These are phyloP conservation scores for Knufia petricola DNA, from an alignment of 2,329 filamentous ascomycete genomes.

Conservation along the genomic window DNA sequence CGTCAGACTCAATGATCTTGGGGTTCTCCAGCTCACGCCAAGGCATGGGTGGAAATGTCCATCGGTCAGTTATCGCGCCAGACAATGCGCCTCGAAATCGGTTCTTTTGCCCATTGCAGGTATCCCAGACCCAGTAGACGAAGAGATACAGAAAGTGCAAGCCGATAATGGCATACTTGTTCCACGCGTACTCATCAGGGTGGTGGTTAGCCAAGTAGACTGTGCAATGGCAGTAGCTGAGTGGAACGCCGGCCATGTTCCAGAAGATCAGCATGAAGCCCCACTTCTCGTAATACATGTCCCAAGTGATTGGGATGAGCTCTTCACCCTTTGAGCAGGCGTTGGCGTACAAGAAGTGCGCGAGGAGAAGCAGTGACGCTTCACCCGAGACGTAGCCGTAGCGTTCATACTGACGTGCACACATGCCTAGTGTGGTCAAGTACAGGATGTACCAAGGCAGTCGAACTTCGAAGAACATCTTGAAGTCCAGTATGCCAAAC, in stretches of 20 bases:
- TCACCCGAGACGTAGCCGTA: constrained; percentile 84
- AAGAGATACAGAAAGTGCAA: constrained; percentile 67
- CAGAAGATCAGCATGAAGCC: constrained; percentile 98
- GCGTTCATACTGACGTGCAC: constrained; percentile 70
- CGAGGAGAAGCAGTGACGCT: constrained; percentile 73
- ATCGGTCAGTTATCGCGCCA: constrained; percentile 47
- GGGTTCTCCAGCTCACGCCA: constrained; percentile 79
- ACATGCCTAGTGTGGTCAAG: constrained; percentile 64
- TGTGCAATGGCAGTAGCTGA: constrained; percentile 89
- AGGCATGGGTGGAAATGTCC: constrained; percentile 81
- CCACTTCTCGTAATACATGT: constrained; percentile 96
- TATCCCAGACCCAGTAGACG: constrained; percentile 88
- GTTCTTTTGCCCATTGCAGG: constrained; percentile 88
- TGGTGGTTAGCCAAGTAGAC: constrained; percentile 79
- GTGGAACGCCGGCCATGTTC: constrained; percentile 84
- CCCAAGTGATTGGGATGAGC: constrained; percentile 81
- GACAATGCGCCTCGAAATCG: constrained; percentile 64
- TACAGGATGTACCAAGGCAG: constrained; percentile 88
- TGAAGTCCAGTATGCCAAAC: constrained; percentile 77
- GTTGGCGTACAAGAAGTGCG: constrained; percentile 85
- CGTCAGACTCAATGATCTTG: constrained; percentile 62
- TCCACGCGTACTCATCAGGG: constrained; percentile 68
- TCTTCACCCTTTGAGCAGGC: constrained; percentile 89
- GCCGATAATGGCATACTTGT: constrained; percentile 53
- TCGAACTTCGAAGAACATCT: constrained; percentile 93